Base-by-base conservation (phyloP, 148 eudicot genomes). In the Fagopyrum esculentum region DNA sequence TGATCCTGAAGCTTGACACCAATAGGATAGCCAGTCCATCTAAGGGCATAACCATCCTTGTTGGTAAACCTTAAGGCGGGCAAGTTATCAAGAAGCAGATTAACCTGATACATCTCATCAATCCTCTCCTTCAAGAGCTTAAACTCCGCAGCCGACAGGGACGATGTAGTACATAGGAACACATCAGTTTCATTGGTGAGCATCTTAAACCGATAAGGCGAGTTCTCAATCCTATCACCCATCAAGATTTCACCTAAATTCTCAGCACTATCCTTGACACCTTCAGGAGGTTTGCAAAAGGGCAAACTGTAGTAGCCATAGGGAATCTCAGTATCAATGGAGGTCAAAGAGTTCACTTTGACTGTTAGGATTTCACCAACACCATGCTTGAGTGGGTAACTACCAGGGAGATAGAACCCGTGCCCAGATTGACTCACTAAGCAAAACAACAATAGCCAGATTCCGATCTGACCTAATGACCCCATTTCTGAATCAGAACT, bases 91-190 rank as follows among this genome's bases (percentile, higher is more conserved):
- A 78, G 80, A 73, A 78, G 49, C 76, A 78, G 47, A 73, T 78
- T 78, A 61, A 78, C 80, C 72, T 78, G 80, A 63, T 78, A 78
- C 80, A 78, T 78, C 70, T 78, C 80, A 73, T 78, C 80, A 73
- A 78, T 78, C 76, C 80, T 73, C 76, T 78, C 74, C 63, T 78
- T 78, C 80, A 78, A 45, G 57, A 78, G 76, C 76, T 73, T 78
- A 63, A 78, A 78, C 63, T 78, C 76, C 30, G 73, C 72, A 73
- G 66, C 75, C 6, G 80, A 78, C 61, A 78, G 61, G 3, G 76
- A 3, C 3, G 22, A 26, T 2, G 76, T 78, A 57, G 63, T 61
- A 47, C 80, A 78, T 11, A 78, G 63, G 52, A 72, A 73, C 45
- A 78, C 54, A 45, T 78, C 72, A 12, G 76, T 48, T 11, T 78